Evolutionary conservation across 208 protist species (phyloP), one percentile per base, ranked within the genome.

Genomic region (Tritrichomonas musculus): DNA sequence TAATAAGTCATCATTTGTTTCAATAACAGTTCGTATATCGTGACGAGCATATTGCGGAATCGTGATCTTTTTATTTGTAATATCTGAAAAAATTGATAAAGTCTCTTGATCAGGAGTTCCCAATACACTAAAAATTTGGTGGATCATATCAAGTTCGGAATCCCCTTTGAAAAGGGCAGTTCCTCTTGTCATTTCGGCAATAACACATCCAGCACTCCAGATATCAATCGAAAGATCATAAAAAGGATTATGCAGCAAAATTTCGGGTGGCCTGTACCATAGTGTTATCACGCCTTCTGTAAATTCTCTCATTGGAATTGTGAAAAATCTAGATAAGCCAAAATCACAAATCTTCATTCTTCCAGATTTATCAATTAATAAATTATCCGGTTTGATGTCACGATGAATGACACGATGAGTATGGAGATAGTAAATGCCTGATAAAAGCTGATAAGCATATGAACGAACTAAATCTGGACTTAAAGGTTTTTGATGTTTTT

Each of bases 301-400:
- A 47, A 96, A 95, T 53, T 73, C 50, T 30, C 84, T 57, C 2
- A 82, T 17, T 27, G 96, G 96, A 25, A 66, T 50, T 55, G 96
- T 94, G 93, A 93, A 96, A 53, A 93, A 94, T 20, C 96, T 84
- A 1, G 96, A 95, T 20, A 97, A 66, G 53, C 96, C 95, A 93
- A 97, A 96, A 93, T 97, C 96, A n/a, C 95, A 94, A 27, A 97
- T 65, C 80, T 96, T 97, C 41, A 97, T 93, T 44, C 94, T 72
- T 33, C 96, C 95, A 36, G 4, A 5, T 8, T 50, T 44, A 47
- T 66, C 47, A 50, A 92, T 92, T 47, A 92, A 39, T 27, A 92
- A 47, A 66, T 92, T 92, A 66, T 92, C 50, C 65, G 82, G 82
- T 66, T 92, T 92, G 20, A 92, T 69, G 47, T 92, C 82, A 30